Percentiles rank a stretch among this genome's conserved stretches.
Conservation (phyloP, 1,284 basidiomycete species). For the Megacollybia platyphylla region DNA sequence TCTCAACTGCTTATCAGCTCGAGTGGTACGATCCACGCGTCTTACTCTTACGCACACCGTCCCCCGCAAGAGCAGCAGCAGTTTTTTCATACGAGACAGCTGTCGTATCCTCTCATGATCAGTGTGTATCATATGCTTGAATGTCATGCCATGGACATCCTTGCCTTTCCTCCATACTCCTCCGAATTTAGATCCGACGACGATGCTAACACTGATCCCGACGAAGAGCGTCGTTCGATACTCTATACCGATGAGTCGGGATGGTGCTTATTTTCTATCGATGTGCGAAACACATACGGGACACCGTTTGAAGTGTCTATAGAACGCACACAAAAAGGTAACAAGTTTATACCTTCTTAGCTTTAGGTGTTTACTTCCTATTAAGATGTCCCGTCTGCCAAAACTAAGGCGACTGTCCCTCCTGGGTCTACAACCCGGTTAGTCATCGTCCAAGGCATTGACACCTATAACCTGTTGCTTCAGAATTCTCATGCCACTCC, state of each 20-base stretch:
- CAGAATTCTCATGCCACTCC: constrained; percentile 74
- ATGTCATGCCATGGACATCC: constrained; percentile 68
- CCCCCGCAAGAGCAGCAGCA: constrained; percentile 22
- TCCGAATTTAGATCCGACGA: constrained; percentile 8
- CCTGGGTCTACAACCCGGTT: constrained; percentile 79
- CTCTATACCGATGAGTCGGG: constrained; percentile 35
- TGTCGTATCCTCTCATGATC: constrained; percentile 77
- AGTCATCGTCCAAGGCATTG: constrained; percentile 9
- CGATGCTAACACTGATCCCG: not conserved
- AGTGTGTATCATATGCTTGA: constrained; percentile 92
- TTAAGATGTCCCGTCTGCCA: constrained; percentile 26
- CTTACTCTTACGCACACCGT: constrained; percentile 66
- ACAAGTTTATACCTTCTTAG: constrained; percentile 9
- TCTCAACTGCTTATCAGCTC: constrained; percentile 32
- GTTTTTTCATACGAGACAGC: constrained; percentile 71
- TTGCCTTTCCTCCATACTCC: constrained; percentile 41
- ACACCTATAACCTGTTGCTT: not conserved
- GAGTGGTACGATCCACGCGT: constrained; percentile 67
- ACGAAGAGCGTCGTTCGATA: constrained; percentile 12
- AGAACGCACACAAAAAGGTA: constrained; percentile 50
- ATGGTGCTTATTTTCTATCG: constrained; percentile 79
- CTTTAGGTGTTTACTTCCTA: not conserved
- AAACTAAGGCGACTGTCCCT: constrained; percentile 52
- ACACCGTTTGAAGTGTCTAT: constrained; percentile 82
- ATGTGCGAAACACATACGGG: constrained; percentile 83